phyloP scores from a whole-genome alignment of 202 grass and related monocot species.

The Carex sylvatica region DNA sequence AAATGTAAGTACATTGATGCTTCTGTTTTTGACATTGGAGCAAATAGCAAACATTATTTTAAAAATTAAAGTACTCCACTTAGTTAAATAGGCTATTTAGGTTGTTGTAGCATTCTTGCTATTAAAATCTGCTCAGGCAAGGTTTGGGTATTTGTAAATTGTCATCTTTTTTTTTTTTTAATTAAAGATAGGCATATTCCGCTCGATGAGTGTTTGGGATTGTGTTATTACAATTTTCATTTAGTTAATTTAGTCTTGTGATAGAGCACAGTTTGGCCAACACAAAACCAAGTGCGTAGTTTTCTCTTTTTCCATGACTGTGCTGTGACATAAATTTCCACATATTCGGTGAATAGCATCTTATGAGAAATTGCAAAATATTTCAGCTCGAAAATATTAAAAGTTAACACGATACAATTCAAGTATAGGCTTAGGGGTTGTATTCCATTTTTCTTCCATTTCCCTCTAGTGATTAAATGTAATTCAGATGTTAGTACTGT shows the following conservation, averaged over 20 bases:
- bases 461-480: not conserved
- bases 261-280: not conserved
- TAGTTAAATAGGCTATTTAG: not conserved
- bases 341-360: not conserved
- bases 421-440: not conserved
- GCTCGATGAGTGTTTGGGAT: not conserved
- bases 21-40: constrained; percentile 7
- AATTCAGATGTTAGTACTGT: not conserved
- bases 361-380: not conserved
- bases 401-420: not conserved
- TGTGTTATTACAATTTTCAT: not conserved
- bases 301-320: not conserved
- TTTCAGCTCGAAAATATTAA: not conserved
- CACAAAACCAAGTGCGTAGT: not conserved
- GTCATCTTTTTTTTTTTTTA: too few relatives aligned
- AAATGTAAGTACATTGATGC: constrained; percentile 49
- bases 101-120: not conserved
- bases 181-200: not conserved
- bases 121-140: not conserved
- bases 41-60: constrained; percentile 7
- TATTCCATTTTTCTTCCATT: not conserved
- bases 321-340: not conserved
- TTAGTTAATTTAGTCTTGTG: not conserved
- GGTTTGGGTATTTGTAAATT: not conserved
- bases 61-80: not conserved